Base-by-base conservation (phyloP, 257 asterid genomes). In the Ballota nigra region DNA sequence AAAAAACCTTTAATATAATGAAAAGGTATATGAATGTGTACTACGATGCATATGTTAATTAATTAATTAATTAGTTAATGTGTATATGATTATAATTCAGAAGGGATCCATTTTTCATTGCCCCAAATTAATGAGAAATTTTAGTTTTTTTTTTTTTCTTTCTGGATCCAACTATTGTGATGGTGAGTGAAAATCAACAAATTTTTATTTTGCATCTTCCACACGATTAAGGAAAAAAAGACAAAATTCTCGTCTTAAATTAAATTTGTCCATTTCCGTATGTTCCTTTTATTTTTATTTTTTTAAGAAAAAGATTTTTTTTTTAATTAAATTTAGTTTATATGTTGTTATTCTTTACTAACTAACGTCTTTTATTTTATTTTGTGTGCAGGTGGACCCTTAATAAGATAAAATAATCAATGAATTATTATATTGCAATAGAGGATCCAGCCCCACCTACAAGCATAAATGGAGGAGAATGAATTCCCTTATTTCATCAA, bases 101-200 rank as follows among this genome's bases (percentile, higher is more conserved):
- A 84, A 81, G 82, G 83, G 82, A 62, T 80, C 77, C 77, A 19
- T 62, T 79, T n/a, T 78, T 82, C 77, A 69, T 45, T 71, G 59
- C 77, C 61, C 80, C 69, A 31, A 52, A 49, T 69, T 69, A 82
- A 78, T 82, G 80, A 78, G 76, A 72, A 63, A 38, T 78, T 67
- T 65, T 65, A 1, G 29, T 26, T 26, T 66, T 62, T 65, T 75
- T 76, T 63, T 72, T 81, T 74, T 70, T 76, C 68, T 70, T 45
- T 72, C 40, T 60, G 77, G 77, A 68, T 66, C 75, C 72, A 26
- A 72, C 79, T 4, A 31, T 31, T 31, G 3, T 31, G 75, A 70
- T 74, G 80, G 80, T 80, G 85, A 76, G 80, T 74, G 19, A 59
- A 43, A 43, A 23, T 56, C 13, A 33, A 8, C 23, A 5, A 8